Base-by-base conservation (phyloP, 164 flowering plant genomes). In the Piper betle region DNA sequence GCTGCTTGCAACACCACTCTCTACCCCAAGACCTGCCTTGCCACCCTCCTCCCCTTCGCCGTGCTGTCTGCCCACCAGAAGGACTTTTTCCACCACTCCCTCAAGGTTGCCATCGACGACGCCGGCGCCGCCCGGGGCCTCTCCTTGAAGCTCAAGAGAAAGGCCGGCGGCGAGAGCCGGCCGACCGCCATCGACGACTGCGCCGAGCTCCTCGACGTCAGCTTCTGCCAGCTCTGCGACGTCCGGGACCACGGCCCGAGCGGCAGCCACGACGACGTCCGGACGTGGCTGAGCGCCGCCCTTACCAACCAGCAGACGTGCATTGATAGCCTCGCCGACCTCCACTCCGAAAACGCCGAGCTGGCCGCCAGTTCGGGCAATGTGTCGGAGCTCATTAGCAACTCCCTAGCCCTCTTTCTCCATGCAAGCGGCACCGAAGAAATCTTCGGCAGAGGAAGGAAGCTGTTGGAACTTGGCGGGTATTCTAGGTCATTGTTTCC, bases 281-380 rank as follows among this genome's bases (percentile, higher is more conserved):
- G 55, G 37, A 78, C 81, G 20, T 75, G 77, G 77, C 72, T 78
- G 5, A 75, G 79, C 39, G 66, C 81, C 0, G 72, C 77, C 5
- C 58, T 78, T 10, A 78, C 81, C 2, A 68, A 66, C 63, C 76
- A 76, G 52, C 59, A 58, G 3, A 74, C 78, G 5, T 79, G 79
- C 71, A n/a, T 65, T 10, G 77, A 74, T 8, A 57, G 72, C 39
- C 69, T 74, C 25, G 10, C 52, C 37, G 53, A 6, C 25, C n/a
- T 62, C 37, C 48, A 52, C 4, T 41, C 58, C 25, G 52, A 15
- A 11, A 68, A 39, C 43, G 53, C 43, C 39, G 10, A 39, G 65
- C 42, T 65, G 54, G 64, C 55, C 7, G 33, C 57, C 7, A 19
- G 18, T 19, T 40, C 69, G 10, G 19, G 41, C 6, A 62, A 60